phyloP scores from a whole-genome alignment of 257 asterid species.

The Echium plantagineum region DNA sequence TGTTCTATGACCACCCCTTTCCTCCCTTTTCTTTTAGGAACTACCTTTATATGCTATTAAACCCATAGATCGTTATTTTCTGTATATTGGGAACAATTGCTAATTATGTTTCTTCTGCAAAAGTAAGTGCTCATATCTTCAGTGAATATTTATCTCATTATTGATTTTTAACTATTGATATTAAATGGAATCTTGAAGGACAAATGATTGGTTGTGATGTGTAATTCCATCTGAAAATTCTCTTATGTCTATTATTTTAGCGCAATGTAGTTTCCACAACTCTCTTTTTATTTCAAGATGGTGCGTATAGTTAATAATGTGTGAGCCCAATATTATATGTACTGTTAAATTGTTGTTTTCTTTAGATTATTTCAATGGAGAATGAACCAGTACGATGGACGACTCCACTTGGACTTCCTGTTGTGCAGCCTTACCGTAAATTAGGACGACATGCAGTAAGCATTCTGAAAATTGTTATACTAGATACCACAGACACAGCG shows the following conservation, averaged over 20 bases:
- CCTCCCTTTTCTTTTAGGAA: neutral
- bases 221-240: too few species aligned
- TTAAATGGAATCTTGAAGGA: too few species aligned
- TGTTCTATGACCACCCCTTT: neutral
- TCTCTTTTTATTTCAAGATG: too few species aligned
- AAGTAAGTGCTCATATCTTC: too few species aligned
- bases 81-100: neutral
- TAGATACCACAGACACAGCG: neutral
- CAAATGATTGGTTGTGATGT: too few species aligned
- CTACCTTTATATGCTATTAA: too few species aligned
- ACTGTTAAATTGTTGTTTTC: slow-evolving; percentile 5
- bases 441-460: slow-evolving; percentile 73
- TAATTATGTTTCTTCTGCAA: neutral
- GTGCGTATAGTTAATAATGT: too few species aligned
- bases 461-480: slow-evolving; percentile 2
- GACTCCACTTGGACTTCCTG: slow-evolving; percentile 95
- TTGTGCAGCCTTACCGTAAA: slow-evolving; percentile 95
- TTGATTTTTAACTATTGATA: too few species aligned
- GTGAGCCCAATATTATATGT: neutral
- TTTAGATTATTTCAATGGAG: slow-evolving; percentile 65
- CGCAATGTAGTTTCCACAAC: too few species aligned
- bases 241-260: too few species aligned
- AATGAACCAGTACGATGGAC: slow-evolving; percentile 86
- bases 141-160: too few species aligned
- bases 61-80: neutral